Percentiles rank a stretch among this genome's conserved stretches.
These are phyloP conservation scores for Calocera cornea DNA, from an alignment of 768 basidiomycete genomes.

Conservation along the genomic window DNA sequence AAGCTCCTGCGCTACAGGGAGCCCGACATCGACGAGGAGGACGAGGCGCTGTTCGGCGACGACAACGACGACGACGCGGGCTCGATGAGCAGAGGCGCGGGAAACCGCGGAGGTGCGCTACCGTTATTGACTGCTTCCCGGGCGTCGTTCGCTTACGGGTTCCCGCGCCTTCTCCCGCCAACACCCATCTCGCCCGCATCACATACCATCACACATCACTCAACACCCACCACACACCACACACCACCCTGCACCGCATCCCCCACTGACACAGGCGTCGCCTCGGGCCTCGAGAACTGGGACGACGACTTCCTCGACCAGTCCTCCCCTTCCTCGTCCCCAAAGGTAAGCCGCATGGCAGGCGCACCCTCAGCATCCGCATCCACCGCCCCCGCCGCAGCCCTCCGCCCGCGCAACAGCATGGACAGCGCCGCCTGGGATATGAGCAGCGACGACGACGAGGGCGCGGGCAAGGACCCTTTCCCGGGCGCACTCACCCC, in stretches of 20 bases:
- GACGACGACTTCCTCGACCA: conserved; percentile 5
- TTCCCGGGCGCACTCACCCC: neutral
- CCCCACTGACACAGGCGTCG: neutral
- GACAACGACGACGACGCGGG: neutral
- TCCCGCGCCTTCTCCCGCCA: neutral
- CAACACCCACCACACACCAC: too few species aligned
- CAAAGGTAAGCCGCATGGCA: neutral
- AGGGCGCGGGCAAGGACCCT: neutral
- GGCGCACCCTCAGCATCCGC: neutral
- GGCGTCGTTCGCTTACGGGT: neutral
- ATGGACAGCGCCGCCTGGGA: conserved; percentile 1
- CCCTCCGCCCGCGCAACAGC: neutral
- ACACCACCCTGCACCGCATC: too few species aligned
- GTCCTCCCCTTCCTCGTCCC: neutral
- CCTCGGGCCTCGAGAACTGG: neutral
- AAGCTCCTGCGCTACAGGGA: conserved; percentile 4
- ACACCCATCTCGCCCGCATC: neutral
- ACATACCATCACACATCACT: too few species aligned
- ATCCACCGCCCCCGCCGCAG: neutral
- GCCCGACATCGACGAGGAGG: neutral
- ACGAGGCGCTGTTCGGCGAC: neutral
- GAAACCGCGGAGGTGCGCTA: neutral
- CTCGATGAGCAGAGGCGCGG: neutral
- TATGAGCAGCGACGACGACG: conserved; percentile 1
- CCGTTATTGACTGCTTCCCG: neutral